Evolutionary conservation across 2,329 filamentous ascomycete species (phyloP).

Genomic region (Colletotrichum phormii): DNA sequence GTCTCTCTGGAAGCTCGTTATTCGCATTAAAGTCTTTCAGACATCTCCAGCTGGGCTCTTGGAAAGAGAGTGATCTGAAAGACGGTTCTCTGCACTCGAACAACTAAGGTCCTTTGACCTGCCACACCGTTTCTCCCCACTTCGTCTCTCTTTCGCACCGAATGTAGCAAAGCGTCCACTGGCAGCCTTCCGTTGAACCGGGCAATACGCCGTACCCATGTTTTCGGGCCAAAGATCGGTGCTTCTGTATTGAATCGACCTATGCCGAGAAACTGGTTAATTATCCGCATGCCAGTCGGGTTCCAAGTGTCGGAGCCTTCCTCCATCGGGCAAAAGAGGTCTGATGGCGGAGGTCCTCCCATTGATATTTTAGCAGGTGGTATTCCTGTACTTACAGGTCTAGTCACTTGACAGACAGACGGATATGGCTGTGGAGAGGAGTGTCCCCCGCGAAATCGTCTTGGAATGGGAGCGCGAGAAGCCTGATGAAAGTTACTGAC

Average conservation of each 20-base stretch:
- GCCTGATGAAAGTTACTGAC: neutral
- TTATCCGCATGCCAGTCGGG: neutral
- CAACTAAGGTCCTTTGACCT: neutral
- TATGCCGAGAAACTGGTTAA: constrained; percentile 16
- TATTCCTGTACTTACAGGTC: neutral
- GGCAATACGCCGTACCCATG: constrained; percentile 23
- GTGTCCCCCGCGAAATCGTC: neutral
- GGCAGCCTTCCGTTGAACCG: constrained; percentile 10
- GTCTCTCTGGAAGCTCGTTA: neutral
- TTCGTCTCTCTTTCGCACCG: neutral
- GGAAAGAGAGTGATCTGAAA: neutral
- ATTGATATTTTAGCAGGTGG: neutral
- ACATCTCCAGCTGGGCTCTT: neutral
- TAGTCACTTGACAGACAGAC: neutral
- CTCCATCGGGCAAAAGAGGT: neutral
- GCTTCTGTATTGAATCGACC: constrained; percentile 32
- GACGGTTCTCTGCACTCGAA: neutral
- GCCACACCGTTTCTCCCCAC: neutral
- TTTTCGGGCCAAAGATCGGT: constrained; percentile 31
- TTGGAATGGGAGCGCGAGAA: neutral
- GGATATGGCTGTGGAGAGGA: neutral
- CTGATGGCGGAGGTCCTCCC: no score
- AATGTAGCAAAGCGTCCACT: constrained; percentile 2
- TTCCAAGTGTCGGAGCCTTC: neutral
- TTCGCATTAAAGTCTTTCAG: neutral